Evolutionary conservation across 768 basidiomycete genomes (phyloP).

Genomic region (Mycena rosella): DNA sequence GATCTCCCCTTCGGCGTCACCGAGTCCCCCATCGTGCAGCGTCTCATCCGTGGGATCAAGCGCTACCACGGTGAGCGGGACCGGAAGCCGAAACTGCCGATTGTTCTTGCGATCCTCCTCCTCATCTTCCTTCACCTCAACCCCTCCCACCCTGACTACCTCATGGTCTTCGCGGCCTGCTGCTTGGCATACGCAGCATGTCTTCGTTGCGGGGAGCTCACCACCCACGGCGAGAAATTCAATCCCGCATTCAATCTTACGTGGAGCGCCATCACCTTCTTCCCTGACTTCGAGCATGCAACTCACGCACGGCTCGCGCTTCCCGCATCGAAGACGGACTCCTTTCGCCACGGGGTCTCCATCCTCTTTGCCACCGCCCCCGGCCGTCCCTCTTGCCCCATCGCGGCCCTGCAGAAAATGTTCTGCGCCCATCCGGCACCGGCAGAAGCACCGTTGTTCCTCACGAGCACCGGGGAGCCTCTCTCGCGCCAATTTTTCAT

Average conservation of each 20-base stretch:
- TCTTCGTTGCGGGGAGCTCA: conserved; percentile 38
- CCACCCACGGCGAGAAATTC: neutral
- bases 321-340: conserved; percentile 53
- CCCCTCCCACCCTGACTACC: conserved; percentile 9
- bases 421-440: conserved; percentile 17
- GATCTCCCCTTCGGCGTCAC: conserved; percentile 35
- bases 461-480: conserved; percentile 4
- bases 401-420: conserved; percentile 29
- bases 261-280: conserved; percentile 41
- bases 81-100: conserved; percentile 33
- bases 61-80: conserved; percentile 34
- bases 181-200: conserved; percentile 41
- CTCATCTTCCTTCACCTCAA: conserved; percentile 17
- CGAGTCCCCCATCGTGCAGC: conserved; percentile 38
- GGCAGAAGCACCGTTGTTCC: conserved; percentile 36
- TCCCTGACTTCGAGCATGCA: conserved; percentile 40
- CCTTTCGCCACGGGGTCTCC: conserved; percentile 46
- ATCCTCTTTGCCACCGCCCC: conserved; percentile 41
- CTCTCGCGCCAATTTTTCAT: conserved; percentile 32
- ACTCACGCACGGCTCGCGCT: conserved; percentile 43
- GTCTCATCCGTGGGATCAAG: conserved; percentile 36
- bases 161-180: conserved; percentile 33
- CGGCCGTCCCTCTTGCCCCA: conserved; percentile 30
- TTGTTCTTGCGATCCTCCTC: conserved; percentile 40
- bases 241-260: neutral